These are phyloP conservation scores for Lachancea quebecensis DNA, from an alignment of 805 yeast genomes.

Conservation along the genomic window DNA sequence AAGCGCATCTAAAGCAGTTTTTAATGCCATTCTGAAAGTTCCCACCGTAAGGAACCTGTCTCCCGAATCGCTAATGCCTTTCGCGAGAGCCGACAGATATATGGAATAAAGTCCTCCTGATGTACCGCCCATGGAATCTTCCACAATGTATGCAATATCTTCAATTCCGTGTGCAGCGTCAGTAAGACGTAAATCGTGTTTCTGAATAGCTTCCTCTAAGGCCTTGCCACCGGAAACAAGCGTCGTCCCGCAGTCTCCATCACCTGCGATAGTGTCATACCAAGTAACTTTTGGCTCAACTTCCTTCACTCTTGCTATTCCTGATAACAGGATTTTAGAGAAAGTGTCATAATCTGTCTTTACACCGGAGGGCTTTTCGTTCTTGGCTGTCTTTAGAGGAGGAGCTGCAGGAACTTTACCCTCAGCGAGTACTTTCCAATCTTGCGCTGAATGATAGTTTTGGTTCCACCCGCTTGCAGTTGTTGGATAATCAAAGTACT, in stretches of 20 bases:
- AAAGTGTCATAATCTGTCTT: constrained; percentile 16
- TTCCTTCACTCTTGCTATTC: constrained; percentile 12
- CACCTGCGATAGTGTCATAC: constrained; percentile 80
- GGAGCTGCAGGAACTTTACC: constrained; percentile 21
- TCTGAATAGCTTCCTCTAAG: constrained; percentile 11
- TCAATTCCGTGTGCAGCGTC: constrained; percentile 44
- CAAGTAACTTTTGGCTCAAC: constrained; percentile 56
- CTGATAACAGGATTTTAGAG: constrained; percentile 15
- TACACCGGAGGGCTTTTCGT: constrained; percentile 23
- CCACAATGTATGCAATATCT: constrained; percentile 69
- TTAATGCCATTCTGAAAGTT: constrained; percentile 38
- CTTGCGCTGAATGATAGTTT: constrained; percentile 63
- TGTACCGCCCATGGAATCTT: constrained; percentile 86
- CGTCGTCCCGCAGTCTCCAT: constrained; percentile 89
- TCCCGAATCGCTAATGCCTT: constrained; percentile 26
- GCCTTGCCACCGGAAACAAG: constrained; percentile 48
- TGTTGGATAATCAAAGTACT: constrained; percentile 22
- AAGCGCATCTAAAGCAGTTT: constrained; percentile 55
- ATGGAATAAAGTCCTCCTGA: constrained; percentile 86
- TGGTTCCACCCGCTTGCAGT: constrained; percentile 50
- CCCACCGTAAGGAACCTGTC: constrained; percentile 19
- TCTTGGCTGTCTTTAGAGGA: constrained; percentile 18
- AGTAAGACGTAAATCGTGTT: constrained; percentile 13
- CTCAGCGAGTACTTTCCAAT: constrained; percentile 44
- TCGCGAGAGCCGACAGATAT: constrained; percentile 62